phyloP scores from a whole-genome alignment of 2,329 filamentous ascomycete species.

The Talaromyces sp. region DNA sequence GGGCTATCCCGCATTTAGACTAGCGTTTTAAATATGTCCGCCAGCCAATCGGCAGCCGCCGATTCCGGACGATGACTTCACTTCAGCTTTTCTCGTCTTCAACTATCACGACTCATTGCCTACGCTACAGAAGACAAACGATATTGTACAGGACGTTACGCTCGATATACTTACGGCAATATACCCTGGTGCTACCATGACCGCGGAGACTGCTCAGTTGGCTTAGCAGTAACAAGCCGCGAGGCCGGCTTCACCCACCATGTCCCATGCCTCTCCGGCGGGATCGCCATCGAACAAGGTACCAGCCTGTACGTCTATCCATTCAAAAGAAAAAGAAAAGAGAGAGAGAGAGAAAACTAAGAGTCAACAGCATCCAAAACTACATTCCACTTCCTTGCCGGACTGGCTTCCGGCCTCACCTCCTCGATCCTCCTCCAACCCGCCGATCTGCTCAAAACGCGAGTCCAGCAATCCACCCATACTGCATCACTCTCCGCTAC shows the following conservation, averaged over 20 bases:
- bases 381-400: conserved; percentile 79
- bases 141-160: not conserved
- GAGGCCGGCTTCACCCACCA: not conserved
- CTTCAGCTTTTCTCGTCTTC: not conserved
- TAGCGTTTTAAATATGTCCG: not conserved
- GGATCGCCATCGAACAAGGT: conserved; percentile 4
- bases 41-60: not conserved
- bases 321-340: not conserved
- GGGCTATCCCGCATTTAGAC: not conserved
- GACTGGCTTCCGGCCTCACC: conserved; percentile 78
- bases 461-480: conserved; percentile 77
- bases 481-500: conserved; percentile 63
- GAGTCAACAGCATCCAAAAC: conserved; percentile 34
- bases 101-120: not conserved
- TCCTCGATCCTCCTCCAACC: conserved; percentile 90
- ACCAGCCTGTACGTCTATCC: conserved; percentile 3
- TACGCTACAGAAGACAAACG: not conserved
- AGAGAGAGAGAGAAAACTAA: no score
- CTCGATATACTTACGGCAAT: not conserved
- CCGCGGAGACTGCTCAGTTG: not conserved
- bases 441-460: conserved; percentile 92
- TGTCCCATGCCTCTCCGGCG: conserved; percentile 2
- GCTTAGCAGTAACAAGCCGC: not conserved
- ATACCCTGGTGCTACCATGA: not conserved
- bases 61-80: not conserved